Evolutionary conservation across 495 filamentous ascomycete species (phyloP).

Genomic region (Tuber indicum): DNA sequence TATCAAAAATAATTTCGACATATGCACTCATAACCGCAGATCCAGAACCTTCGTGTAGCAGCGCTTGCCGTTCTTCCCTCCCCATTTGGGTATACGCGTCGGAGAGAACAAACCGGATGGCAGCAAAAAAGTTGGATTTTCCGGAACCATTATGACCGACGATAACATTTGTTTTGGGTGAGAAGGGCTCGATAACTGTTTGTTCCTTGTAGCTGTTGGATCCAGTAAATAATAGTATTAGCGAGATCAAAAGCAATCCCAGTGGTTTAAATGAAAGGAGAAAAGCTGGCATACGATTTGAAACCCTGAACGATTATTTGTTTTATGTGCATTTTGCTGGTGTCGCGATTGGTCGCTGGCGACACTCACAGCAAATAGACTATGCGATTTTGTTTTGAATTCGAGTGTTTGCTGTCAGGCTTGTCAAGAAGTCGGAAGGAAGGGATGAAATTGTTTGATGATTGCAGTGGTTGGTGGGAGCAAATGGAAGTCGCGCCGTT

Average conservation of each 20-base stretch:
- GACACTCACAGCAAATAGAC: neutral
- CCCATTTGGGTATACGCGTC: slow-evolving; percentile 96
- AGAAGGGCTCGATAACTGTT: slow-evolving; percentile 97
- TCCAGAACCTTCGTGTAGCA: slow-evolving; percentile 93
- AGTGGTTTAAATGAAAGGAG: slow-evolving; percentile 3
- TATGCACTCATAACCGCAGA: slow-evolving; percentile 98
- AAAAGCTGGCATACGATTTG: slow-evolving; percentile 65
- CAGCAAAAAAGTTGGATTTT: slow-evolving; percentile 99
- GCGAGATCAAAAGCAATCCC: neutral
- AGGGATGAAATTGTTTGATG: neutral
- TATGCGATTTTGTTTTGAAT: neutral
- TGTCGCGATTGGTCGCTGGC: neutral
- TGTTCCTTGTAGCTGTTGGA: slow-evolving; percentile 89
- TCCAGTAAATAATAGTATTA: slow-evolving; percentile 3
- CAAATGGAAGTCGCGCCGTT: neutral
- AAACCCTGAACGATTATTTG: slow-evolving; percentile 99
- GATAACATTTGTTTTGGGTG: slow-evolving; percentile 95
- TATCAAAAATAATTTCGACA: slow-evolving; percentile 98
- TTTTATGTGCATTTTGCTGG: slow-evolving; percentile 86
- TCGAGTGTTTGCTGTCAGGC: neutral
- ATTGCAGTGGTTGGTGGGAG: neutral
- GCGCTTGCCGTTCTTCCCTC: slow-evolving; percentile 87
- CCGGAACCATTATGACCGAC: slow-evolving; percentile 98
- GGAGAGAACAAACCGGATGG: slow-evolving; percentile 95
- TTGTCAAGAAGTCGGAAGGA: neutral